Percentiles rank a stretch among this genome's conserved stretches.
These are phyloP conservation scores for Vitis hybrid DNA, from an alignment of 177 flowering plant species.

Conservation along the genomic window DNA sequence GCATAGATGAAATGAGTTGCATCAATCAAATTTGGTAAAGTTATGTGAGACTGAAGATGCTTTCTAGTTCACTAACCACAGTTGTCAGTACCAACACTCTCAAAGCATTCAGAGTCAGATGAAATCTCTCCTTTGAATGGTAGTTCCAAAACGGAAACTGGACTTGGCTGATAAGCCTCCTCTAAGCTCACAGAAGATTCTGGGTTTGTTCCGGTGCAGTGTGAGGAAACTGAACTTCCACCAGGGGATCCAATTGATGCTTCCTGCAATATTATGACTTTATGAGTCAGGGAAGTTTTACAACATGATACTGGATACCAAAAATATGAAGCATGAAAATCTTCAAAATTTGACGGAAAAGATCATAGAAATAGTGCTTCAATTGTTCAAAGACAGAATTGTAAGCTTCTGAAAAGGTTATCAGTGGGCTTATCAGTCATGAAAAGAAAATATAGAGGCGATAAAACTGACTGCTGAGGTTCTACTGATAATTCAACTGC, in stretches of 20 bases:
- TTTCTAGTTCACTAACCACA: slow-evolving; percentile 21
- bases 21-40: not conserved
- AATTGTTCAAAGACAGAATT: too few species aligned
- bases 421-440: too few species aligned
- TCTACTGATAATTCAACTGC: too few species aligned
- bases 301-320: too few species aligned
- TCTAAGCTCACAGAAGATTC: slow-evolving; percentile 21
- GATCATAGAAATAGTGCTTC: too few species aligned
- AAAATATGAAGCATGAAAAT: too few species aligned
- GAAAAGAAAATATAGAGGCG: too few species aligned
- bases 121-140: slow-evolving; percentile 19
- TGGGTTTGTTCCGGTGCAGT: slow-evolving; percentile 9
- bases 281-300: not conserved
- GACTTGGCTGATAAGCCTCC: slow-evolving; percentile 38
- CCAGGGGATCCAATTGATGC: slow-evolving; percentile 13
- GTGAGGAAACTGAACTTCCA: slow-evolving; percentile 15
- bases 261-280: slow-evolving; percentile 16
- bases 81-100: slow-evolving; percentile 13
- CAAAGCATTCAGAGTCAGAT: slow-evolving; percentile 14
- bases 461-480: too few species aligned
- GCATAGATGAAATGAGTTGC: not conserved
- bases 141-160: slow-evolving; percentile 39
- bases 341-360: too few species aligned
- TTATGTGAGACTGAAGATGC: not conserved
- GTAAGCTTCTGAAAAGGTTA: too few species aligned